phyloP scores from a whole-genome alignment of 2,329 filamentous ascomycete species.

The Ilyonectria destructans region DNA sequence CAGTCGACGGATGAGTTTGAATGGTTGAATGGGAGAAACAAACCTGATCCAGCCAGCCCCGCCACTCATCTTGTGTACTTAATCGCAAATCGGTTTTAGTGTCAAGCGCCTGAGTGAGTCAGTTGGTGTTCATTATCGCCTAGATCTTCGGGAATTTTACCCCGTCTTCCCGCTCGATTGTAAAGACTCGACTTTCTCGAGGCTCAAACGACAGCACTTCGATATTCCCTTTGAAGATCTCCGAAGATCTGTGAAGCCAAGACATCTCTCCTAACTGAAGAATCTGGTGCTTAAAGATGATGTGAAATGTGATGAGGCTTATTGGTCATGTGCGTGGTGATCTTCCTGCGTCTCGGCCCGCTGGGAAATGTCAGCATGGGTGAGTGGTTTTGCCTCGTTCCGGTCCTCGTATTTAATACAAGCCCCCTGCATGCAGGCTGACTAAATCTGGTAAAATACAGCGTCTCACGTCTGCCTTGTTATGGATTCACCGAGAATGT shows the following conservation, averaged over 20 bases:
- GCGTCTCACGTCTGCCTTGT: no score
- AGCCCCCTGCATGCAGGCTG: no score
- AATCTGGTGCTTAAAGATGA: neutral
- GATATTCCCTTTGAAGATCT: neutral
- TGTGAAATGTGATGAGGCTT: neutral
- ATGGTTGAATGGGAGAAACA: neutral
- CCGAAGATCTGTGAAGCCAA: conserved; percentile 13
- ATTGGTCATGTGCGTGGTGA: neutral
- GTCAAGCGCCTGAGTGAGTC: neutral
- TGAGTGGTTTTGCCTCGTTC: no score
- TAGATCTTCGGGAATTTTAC: neutral
- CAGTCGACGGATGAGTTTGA: neutral
- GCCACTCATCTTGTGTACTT: neutral
- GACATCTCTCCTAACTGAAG: conserved; percentile 1
- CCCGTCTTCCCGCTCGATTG: neutral
- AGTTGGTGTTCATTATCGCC: neutral
- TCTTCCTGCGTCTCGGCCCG: neutral
- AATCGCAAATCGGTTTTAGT: neutral
- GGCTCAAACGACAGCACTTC: neutral
- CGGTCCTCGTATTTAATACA: no score
- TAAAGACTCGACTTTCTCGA: neutral
- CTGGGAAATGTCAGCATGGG: neutral
- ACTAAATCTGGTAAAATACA: no score
- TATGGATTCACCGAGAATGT: no score
- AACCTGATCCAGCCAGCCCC: conserved; percentile 8